Percentiles rank a stretch among this genome's conserved stretches.
Conservation (phyloP, 257 asterid species). For the Striga asiatica region DNA sequence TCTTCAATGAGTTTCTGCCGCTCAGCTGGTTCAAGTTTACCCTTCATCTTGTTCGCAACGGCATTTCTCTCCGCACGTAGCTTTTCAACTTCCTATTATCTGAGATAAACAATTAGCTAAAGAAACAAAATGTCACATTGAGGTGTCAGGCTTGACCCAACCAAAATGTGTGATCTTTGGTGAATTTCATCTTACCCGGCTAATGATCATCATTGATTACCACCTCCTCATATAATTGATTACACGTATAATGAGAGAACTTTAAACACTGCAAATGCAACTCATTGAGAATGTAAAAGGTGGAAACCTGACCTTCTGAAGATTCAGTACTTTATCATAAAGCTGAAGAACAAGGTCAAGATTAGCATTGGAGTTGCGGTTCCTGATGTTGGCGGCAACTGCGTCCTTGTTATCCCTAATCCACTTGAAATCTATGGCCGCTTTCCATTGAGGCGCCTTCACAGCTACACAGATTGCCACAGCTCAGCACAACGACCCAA, state of each 20-base stretch:
- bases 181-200: neutral
- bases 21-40: slow-evolving; percentile 66
- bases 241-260: neutral
- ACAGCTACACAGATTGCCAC: slow-evolving; percentile 27
- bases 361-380: slow-evolving; percentile 64
- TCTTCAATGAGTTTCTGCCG: slow-evolving; percentile 87
- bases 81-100: slow-evolving; percentile 97
- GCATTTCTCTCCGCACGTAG: slow-evolving; percentile 87
- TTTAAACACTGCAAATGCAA: neutral
- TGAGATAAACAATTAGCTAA: slow-evolving; percentile 67
- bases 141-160: neutral
- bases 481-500: neutral
- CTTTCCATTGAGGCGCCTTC: slow-evolving; percentile 83
- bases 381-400: slow-evolving; percentile 56
- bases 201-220: neutral
- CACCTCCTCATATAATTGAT: neutral
- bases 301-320: slow-evolving; percentile 68
- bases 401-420: slow-evolving; percentile 82
- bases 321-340: slow-evolving; percentile 47
- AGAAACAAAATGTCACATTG: slow-evolving; percentile 15
- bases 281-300: slow-evolving; percentile 6
- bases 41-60: slow-evolving; percentile 95
- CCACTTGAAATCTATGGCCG: slow-evolving; percentile 88
- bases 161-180: neutral
- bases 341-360: slow-evolving; percentile 62